Conservation (phyloP, 2,329 filamentous ascomycete genomes). For the Neoascochyta sp. region DNA sequence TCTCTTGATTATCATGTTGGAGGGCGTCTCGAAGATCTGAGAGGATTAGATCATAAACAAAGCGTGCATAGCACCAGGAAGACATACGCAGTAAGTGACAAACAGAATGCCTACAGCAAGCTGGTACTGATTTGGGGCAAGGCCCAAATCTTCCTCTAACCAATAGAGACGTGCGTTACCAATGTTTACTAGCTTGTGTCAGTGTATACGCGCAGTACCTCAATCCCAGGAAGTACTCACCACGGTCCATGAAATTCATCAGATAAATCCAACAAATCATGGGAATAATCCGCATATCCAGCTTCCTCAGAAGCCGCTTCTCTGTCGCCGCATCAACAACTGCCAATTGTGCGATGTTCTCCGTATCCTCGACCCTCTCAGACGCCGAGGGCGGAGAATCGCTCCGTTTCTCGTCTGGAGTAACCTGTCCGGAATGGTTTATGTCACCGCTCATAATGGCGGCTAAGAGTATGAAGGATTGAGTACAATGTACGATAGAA, state of each 20-base stretch:
- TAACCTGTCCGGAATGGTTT: conserved; percentile 1
- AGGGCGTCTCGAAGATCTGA: conserved; percentile 45
- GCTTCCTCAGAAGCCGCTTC: conserved; percentile 46
- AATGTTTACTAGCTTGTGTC: conserved; percentile 12
- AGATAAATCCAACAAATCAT: conserved; percentile 57
- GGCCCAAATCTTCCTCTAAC: conserved; percentile 16
- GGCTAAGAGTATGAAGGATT: too few relatives aligned
- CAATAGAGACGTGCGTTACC: conserved; percentile 43
- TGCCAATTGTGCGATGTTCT: conserved; percentile 5
- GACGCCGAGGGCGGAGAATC: conserved; percentile 11
- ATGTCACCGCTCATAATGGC: conserved; percentile 2
- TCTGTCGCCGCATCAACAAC: conserved; percentile 46
- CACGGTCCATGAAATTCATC: conserved; percentile 46
- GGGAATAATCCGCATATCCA: conserved; percentile 49
- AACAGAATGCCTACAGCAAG: conserved; percentile 23
- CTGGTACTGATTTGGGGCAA: conserved; percentile 17
- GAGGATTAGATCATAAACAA: conserved; percentile 42
- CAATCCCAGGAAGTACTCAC: too few relatives aligned
- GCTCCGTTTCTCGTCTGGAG: conserved; percentile 8
- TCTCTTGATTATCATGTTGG: conserved; percentile 48
- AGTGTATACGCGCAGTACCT: too few relatives aligned
- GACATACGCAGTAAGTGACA: conserved; percentile 23
- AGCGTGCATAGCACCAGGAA: conserved; percentile 52
- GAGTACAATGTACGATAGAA: too few relatives aligned
- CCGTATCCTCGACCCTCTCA: conserved; percentile 12